Evolutionary conservation across 2,329 filamentous ascomycete genomes (phyloP).

Genomic region (Aphanoascus verrucosus): DNA sequence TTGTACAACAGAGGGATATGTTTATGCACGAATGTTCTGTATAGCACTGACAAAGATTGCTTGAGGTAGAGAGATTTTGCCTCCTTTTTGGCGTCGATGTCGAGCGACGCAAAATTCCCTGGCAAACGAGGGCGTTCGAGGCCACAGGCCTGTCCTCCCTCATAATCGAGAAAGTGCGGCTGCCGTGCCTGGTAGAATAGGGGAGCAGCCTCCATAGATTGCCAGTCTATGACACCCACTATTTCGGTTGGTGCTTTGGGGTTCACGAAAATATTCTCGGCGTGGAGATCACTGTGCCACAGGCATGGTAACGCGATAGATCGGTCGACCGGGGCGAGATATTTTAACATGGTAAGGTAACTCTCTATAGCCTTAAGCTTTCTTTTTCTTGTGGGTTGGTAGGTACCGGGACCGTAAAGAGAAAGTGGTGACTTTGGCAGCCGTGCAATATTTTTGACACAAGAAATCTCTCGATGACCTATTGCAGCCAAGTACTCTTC

Average conservation of each 20-base stretch:
- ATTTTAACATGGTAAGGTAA: constrained; percentile 10
- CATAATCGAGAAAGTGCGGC: constrained; percentile 23
- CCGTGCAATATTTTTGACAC: constrained; percentile 17
- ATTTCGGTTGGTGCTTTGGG: constrained; percentile 20
- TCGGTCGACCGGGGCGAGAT: constrained; percentile 10
- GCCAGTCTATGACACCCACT: constrained; percentile 26
- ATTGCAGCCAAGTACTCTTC: constrained; percentile 27
- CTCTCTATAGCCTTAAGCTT: constrained; percentile 17
- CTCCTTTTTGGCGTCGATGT: constrained; percentile 1
- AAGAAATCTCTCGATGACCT: constrained; percentile 27
- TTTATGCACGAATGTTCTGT: constrained; percentile 11
- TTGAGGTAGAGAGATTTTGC: background rate
- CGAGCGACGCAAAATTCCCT: background rate
- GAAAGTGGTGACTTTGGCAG: constrained; percentile 26
- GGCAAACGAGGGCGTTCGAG: constrained; percentile 16
- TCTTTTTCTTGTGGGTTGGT: constrained; percentile 22
- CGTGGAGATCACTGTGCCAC: constrained; percentile 25
- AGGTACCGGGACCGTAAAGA: constrained; percentile 31
- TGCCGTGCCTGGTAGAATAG: constrained; percentile 23
- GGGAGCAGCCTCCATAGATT: constrained; percentile 23
- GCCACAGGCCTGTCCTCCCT: constrained; percentile 22
- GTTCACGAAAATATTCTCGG: constrained; percentile 26
- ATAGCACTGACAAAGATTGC: background rate
- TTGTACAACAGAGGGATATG: constrained; percentile 8
- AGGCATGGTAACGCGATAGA: constrained; percentile 21